Evolutionary conservation across 2,329 filamentous ascomycete species (phyloP), one percentile per base, ranked within the genome.

Genomic region (Thelonectria discophora): DNA sequence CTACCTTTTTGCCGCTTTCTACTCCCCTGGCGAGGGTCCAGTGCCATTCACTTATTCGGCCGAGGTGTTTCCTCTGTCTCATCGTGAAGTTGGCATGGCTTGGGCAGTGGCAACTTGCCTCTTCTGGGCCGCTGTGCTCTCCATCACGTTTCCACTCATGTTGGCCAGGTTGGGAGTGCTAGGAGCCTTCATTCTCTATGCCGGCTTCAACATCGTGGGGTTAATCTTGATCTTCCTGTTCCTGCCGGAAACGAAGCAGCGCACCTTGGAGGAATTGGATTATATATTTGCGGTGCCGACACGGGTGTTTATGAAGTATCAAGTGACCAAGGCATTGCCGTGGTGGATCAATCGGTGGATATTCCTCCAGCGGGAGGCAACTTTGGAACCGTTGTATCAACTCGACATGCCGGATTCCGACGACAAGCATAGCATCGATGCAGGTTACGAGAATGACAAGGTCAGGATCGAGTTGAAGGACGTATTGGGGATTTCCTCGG

Each of bases 41-140:
- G 88, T 91, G 8, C 88, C 88, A 0, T 91, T 88, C 71, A 86
- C 86, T 0, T 91, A 91, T 76, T 85, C 82, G 5, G 88, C 89
- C 43, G 89, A 91, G 73, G 87, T 90, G 2, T 91, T 89, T 72
- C 89, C 89, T 0, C 82, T 91, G 1, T 89, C 87, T 1, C 88
- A 91, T 72, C 83, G 89, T 69, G 89, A 91, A 71, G 82, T 91
- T 21, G 89, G 89, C 58, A 91, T 92, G 89, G 84, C 83, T 0
- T 90, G 84, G 76, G 85, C 88, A 8, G 88, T 91, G 9, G 86
- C 88, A 1, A 90, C 87, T 0, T 89, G 87, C 64, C 79, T 89
- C 8, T 83, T 83, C 69, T 86, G 82, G 82, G 86, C 85, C 0
- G 80, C 84, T 0, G 83, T 90, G 0, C 76, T 88, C 47, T 83